Evolutionary conservation across 257 asterid species (phyloP).

Genomic region (Craterostigma plantagineum): DNA sequence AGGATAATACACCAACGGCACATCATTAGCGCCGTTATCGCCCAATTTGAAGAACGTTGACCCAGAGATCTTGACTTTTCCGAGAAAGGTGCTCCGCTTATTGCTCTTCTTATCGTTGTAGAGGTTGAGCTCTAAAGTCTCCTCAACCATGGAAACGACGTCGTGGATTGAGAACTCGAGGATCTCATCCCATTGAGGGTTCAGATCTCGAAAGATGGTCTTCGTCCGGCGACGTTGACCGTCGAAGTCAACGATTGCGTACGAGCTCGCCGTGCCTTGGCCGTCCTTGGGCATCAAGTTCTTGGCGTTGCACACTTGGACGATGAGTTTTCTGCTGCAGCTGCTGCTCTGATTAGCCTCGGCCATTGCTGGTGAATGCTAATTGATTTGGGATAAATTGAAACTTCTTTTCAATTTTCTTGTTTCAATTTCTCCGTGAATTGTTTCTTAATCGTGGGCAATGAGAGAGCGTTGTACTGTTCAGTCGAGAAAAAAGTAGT

Average conservation of each 20-base stretch:
- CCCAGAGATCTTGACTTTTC: slow-evolving; percentile 64
- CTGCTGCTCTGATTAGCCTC: slow-evolving; percentile 6
- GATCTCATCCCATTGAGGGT: slow-evolving; percentile 81
- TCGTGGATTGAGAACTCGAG: slow-evolving; percentile 63
- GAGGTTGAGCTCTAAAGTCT: slow-evolving; percentile 47
- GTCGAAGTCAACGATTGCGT: slow-evolving; percentile 60
- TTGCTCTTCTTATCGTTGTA: slow-evolving; percentile 67
- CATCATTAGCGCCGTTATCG: slow-evolving; percentile 13
- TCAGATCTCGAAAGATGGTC: slow-evolving; percentile 60
- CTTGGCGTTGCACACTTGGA: slow-evolving; percentile 58
- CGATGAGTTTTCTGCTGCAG: slow-evolving; percentile 31
- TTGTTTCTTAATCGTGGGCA: too few species aligned
- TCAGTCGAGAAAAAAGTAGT: too few species aligned
- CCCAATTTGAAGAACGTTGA: slow-evolving; percentile 38
- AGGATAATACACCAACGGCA: slow-evolving; percentile 56
- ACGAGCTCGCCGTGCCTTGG: slow-evolving; percentile 88
- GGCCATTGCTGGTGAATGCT: too few species aligned
- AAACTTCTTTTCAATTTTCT: background rate
- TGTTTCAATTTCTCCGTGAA: too few species aligned
- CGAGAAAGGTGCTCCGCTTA: slow-evolving; percentile 56
- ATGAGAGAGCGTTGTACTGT: too few species aligned
- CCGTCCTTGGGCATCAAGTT: slow-evolving; percentile 95
- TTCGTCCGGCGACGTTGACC: slow-evolving; percentile 87
- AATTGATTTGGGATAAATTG: background rate
- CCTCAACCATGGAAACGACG: slow-evolving; percentile 29